phyloP scores from a whole-genome alignment of 2,329 filamentous ascomycete genomes.

The Alternaria sp. region DNA sequence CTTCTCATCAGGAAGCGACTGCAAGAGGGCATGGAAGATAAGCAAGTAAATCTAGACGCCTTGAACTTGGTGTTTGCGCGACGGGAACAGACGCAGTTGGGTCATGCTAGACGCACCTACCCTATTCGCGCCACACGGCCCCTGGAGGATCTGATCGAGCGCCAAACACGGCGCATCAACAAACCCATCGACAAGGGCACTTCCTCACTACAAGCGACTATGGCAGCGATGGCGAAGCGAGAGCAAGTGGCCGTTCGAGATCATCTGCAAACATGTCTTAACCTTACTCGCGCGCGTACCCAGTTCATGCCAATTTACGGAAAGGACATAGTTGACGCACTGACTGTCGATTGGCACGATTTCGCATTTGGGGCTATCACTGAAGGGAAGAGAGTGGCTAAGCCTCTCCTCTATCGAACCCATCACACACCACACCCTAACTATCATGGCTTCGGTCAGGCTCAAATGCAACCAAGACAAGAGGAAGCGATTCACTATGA shows the following conservation, averaged over 20 bases:
- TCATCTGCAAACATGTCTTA: slow-evolving; percentile 80
- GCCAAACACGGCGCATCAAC: slow-evolving; percentile 66
- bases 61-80: slow-evolving; percentile 78
- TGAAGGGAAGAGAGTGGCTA: slow-evolving; percentile 46
- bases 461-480: slow-evolving; percentile 26
- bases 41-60: slow-evolving; percentile 73
- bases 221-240: slow-evolving; percentile 72
- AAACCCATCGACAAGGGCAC: slow-evolving; percentile 58
- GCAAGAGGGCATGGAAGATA: slow-evolving; percentile 67
- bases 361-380: slow-evolving; percentile 44
- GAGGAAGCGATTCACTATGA: slow-evolving; percentile 29
- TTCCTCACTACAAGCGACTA: slow-evolving; percentile 70
- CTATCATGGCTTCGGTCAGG: slow-evolving; percentile 27
- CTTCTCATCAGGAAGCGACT: slow-evolving; percentile 70
- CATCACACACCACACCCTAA: slow-evolving; percentile 12
- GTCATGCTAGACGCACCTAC: slow-evolving; percentile 52
- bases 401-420: slow-evolving; percentile 12
- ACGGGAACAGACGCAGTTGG: slow-evolving; percentile 66
- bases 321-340: slow-evolving; percentile 73
- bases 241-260: slow-evolving; percentile 70
- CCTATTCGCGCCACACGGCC: slow-evolving; percentile 68
- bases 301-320: slow-evolving; percentile 84
- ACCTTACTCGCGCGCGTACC: slow-evolving; percentile 79
- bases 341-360: slow-evolving; percentile 63
- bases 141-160: slow-evolving; percentile 73